phyloP scores from a whole-genome alignment of 441 rosid species.

The Gossypium davidsonii region DNA sequence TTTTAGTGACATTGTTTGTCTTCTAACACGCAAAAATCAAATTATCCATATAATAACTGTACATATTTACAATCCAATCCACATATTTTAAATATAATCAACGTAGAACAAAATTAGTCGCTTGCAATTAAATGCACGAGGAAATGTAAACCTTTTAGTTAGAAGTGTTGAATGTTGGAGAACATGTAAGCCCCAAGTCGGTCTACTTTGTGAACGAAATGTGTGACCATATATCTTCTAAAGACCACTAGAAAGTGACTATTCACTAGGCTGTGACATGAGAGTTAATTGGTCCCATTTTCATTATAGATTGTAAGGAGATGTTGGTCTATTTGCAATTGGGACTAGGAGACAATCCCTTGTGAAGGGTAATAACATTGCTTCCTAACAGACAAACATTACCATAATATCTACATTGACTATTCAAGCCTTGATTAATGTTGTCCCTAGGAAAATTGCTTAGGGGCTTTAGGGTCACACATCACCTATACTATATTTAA shows the following conservation, averaged over 20 bases:
- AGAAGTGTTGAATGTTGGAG: not conserved
- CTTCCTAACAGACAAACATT: conserved; percentile 14
- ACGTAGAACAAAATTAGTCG: conserved; percentile 10
- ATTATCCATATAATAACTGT: not conserved
- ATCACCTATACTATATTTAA: too few species aligned
- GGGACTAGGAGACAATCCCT: conserved; percentile 37
- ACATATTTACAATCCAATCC: too few species aligned
- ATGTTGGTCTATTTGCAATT: conserved; percentile 9
- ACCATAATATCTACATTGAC: conserved; percentile 28
- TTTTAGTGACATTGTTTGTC: too few species aligned
- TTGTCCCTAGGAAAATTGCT: conserved; percentile 11
- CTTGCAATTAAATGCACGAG: conserved; percentile 28
- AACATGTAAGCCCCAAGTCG: not conserved
- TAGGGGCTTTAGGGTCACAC: too few species aligned
- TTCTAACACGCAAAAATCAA: too few species aligned
- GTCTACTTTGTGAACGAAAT: conserved; percentile 13
- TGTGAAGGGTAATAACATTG: conserved; percentile 34
- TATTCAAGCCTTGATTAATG: conserved; percentile 12
- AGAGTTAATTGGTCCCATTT: conserved; percentile 14
- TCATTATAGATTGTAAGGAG: not conserved
- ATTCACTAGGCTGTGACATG: conserved; percentile 6
- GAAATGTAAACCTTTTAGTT: not conserved
- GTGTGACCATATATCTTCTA: conserved; percentile 10
- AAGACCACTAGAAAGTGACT: conserved; percentile 21
- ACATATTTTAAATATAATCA: not conserved